phyloP scores from a whole-genome alignment of 169 alveolate species.

The Eimeria acervulina region DNA sequence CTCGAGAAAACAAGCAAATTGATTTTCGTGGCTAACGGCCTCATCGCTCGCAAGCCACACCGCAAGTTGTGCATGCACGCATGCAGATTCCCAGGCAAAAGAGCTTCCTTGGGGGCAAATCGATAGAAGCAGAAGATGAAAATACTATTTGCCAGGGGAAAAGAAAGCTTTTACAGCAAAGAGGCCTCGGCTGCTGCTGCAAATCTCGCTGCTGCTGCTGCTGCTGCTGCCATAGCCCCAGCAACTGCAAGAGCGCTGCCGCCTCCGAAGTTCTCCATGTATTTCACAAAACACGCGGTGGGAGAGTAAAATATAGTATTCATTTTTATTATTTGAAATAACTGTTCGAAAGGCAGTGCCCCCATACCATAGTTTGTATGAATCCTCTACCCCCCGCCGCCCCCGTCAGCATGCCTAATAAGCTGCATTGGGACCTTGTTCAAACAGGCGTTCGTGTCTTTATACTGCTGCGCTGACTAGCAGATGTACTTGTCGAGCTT shows the following conservation, averaged over 20 bases:
- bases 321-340: too few species aligned
- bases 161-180: not conserved
- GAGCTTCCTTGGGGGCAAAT: conserved; percentile 6
- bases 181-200: not conserved
- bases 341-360: too few species aligned
- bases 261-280: not conserved
- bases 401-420: too few species aligned
- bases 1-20: not conserved
- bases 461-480: too few species aligned
- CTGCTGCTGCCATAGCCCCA: conserved; percentile 2
- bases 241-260: conserved; percentile 25
- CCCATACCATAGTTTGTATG: too few species aligned
- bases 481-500: too few species aligned
- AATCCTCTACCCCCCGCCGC: too few species aligned
- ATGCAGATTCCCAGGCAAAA: not conserved
- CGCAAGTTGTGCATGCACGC: conserved; percentile 2
- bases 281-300: too few species aligned
- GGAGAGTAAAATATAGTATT: too few species aligned
- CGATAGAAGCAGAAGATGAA: not conserved
- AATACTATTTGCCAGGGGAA: not conserved
- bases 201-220: not conserved
- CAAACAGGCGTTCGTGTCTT: too few species aligned
- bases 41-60: conserved; percentile 41
- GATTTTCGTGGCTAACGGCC: not conserved
- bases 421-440: too few species aligned